A percentile compares a stretch with the other conserved stretches of the same genome.
phyloP scores from a whole-genome alignment of 2,329 filamentous ascomycete species.

The Spiromastix sp. region DNA sequence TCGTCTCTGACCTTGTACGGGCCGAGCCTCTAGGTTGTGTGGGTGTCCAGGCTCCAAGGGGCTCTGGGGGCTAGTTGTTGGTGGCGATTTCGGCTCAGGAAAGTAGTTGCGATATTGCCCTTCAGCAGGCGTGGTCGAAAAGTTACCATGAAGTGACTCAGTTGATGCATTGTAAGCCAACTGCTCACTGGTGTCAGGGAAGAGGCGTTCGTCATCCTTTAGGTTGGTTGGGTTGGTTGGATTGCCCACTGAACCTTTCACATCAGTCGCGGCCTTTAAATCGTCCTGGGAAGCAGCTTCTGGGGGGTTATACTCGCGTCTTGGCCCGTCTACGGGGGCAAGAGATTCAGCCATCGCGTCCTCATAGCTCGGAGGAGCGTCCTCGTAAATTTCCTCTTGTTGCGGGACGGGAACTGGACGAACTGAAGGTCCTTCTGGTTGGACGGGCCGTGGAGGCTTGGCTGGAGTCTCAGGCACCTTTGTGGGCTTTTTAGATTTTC shows the following conservation, averaged over 20 bases:
- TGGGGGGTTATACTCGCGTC: constrained; percentile 42
- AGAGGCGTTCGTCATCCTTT: constrained; percentile 19
- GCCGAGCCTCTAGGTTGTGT: constrained; percentile 27
- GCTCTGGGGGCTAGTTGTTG: constrained; percentile 18
- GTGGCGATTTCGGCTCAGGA: background rate
- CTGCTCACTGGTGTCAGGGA: constrained; percentile 12
- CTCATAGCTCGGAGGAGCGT: constrained; percentile 90
- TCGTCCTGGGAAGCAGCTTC: constrained; percentile 24
- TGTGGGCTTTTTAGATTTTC: constrained; percentile 14
- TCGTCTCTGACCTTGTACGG: constrained; percentile 19
- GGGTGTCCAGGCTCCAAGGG: constrained; percentile 17
- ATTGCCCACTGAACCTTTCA: constrained; percentile 24
- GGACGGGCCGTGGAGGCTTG: constrained; percentile 32
- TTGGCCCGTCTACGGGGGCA: constrained; percentile 60
- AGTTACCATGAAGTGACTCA: constrained; percentile 24
- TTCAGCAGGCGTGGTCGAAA: background rate
- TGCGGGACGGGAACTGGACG: constrained; percentile 15
- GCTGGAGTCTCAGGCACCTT: constrained; percentile 15
- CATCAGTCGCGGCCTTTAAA: constrained; percentile 23
- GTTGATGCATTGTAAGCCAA: constrained; percentile 12
- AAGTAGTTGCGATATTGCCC: background rate
- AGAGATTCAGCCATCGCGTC: constrained; percentile 77
- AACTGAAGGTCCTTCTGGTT: constrained; percentile 18
- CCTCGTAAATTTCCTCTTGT: constrained; percentile 37
- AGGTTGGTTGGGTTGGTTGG: no score